Evolutionary conservation across 257 asterid species (phyloP), one percentile per base, ranked within the genome.

Genomic region (Gentiana dahurica): DNA sequence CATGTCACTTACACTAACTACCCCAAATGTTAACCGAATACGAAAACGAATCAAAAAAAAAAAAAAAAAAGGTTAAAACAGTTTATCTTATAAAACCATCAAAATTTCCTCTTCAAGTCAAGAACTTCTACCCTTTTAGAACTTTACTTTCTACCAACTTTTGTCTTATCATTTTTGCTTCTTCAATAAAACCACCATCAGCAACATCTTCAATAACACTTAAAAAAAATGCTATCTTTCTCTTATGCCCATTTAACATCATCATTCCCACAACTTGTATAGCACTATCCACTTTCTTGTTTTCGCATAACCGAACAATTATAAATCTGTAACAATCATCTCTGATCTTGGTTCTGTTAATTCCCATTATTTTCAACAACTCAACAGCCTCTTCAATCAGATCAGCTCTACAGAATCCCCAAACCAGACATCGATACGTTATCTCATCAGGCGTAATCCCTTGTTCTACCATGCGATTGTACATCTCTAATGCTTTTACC

Each of bases 321-420:
- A 86, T 73, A 69, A 86, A 77, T 59, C 80, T 80, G 70, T 86
- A 89, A 64, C 92, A 84, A 64, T 83, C 81, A 51, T 86, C 94
- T 68, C 90, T 79, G 54, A 89, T 74, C 36, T 57, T 53, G 51
- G 68, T 59, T 66, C 68, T 66, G 52, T 53, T 59, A 6, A 13
- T 62, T 51, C 89, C 82, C 50, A 89, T 81, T 61, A 49, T 73
- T 53, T 72, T 81, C 54, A 89, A 75, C 34, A 89, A 61, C 37
- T 78, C 76, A 4, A 80, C 75, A 34, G 93, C 97, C 61, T 83
- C 93, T 55, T 81, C 94, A 52, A 89, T 74, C 62, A 78, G 66
- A 78, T 81, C 95, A 0, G 80, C 79, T 68, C 87, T 71, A 61
- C 92, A 86, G 51, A 83, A 80, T 41, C 97, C 97, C 95, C 88